Percentiles rank a stretch among this genome's conserved stretches.
Conservation (phyloP, 2,329 filamentous ascomycete species). For the Trichoderma harzianum region DNA sequence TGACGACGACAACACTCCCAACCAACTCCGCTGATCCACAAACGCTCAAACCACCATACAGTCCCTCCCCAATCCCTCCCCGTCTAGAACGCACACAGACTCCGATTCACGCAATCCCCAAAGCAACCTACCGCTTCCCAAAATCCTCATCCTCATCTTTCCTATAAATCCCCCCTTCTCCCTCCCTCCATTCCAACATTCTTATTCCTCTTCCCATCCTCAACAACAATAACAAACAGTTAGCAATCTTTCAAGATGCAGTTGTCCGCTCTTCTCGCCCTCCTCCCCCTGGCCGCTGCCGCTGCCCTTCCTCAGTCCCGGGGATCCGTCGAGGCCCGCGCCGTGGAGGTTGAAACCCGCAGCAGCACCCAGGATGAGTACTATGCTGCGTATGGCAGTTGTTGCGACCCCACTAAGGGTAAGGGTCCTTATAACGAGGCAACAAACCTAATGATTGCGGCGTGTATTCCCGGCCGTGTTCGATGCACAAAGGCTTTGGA, state of each 20-base stretch:
- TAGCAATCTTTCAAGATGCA: neutral
- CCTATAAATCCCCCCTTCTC: neutral
- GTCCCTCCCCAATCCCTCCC: neutral
- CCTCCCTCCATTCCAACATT: neutral
- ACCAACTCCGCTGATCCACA: neutral
- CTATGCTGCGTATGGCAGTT: too few relatives aligned
- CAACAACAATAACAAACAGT: neutral
- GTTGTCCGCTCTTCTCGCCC: neutral
- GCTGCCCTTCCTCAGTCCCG: neutral
- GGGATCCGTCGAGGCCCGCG: too few relatives aligned
- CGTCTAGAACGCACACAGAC: neutral
- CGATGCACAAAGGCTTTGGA: too few relatives aligned
- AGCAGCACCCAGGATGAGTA: neutral
- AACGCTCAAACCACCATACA: conserved; percentile 7
- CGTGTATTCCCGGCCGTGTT: too few relatives aligned
- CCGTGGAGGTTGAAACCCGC: neutral
- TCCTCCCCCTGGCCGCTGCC: neutral
- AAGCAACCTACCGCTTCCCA: neutral
- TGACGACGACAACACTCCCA: neutral
- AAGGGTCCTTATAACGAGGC: too few relatives aligned
- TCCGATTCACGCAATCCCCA: neutral
- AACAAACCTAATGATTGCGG: too few relatives aligned
- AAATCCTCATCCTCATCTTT: neutral
- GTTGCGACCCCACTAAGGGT: too few relatives aligned
- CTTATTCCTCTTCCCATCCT: neutral